Evolutionary conservation across 805 yeast species (phyloP).

Genomic region (Metschnikowia orientalis): DNA sequence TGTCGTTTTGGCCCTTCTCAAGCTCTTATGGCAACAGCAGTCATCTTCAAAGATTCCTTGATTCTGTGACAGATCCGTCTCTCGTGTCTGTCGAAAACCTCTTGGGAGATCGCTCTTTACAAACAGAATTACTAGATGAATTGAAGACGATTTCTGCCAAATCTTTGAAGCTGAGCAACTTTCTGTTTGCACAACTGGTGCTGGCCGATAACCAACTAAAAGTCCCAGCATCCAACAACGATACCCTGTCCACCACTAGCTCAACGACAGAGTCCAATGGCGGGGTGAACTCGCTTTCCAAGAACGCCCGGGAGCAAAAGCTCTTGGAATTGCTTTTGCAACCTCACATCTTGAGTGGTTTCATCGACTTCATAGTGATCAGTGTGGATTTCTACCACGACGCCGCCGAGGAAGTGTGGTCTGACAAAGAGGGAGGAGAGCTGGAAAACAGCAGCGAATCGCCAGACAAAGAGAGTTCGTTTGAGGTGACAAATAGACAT

Average conservation of each 20-base stretch:
- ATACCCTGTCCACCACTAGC: conserved; percentile 32
- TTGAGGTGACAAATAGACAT: conserved; percentile 23
- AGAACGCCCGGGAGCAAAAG: conserved; percentile 43
- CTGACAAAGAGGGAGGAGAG: conserved; percentile 9
- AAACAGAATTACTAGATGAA: conserved; percentile 37
- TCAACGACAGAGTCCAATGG: conserved; percentile 26
- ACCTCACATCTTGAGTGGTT: conserved; percentile 64
- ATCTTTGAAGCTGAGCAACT: conserved; percentile 33
- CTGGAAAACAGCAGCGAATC: conserved; percentile 1
- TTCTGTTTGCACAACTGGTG: conserved; percentile 24
- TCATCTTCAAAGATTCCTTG: conserved; percentile 39
- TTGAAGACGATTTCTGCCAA: conserved; percentile 19
- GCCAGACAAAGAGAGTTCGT: not conserved
- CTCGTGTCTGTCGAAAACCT: conserved; percentile 31
- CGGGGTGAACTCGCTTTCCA: conserved; percentile 19
- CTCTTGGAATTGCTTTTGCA: conserved; percentile 76
- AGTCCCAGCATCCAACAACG: conserved; percentile 18
- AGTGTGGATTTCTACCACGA: conserved; percentile 44
- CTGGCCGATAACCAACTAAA: conserved; percentile 9
- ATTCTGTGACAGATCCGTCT: conserved; percentile 30
- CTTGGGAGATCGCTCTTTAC: conserved; percentile 29
- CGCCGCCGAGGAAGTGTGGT: conserved; percentile 21
- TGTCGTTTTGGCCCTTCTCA: conserved; percentile 47
- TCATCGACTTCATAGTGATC: conserved; percentile 62
- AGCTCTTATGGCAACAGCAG: conserved; percentile 34